phyloP scores from a whole-genome alignment of 2,329 filamentous ascomycete species.

The Diaporthe eres region DNA sequence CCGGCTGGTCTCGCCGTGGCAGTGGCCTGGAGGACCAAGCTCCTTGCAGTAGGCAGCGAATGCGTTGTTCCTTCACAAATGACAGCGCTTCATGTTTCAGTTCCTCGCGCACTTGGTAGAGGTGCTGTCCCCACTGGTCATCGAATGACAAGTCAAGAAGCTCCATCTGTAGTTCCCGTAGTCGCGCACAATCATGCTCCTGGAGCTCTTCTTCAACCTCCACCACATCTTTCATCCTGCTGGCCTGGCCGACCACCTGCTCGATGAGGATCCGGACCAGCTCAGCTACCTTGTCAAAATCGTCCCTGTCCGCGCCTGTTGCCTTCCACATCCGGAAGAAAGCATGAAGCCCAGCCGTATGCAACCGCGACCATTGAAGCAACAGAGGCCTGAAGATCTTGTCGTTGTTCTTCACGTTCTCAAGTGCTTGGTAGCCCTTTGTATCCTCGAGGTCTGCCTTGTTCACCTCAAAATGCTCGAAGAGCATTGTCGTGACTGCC shows the following conservation, averaged over 20 bases:
- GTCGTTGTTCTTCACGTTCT: conserved; percentile 84
- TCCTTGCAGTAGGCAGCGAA: conserved; percentile 88
- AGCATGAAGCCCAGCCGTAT: conserved; percentile 86
- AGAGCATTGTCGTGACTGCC: conserved; percentile 88
- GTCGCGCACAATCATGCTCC: conserved; percentile 82
- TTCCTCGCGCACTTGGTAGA: conserved; percentile 91
- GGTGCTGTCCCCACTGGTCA: conserved; percentile 92
- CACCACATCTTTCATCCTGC: conserved; percentile 84
- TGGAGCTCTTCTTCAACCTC: conserved; percentile 92
- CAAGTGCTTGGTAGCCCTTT: conserved; percentile 80
- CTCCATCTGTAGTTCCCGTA: conserved; percentile 94
- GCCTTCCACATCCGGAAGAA: conserved; percentile 96
- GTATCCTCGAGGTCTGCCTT: conserved; percentile 84
- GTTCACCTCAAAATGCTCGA: conserved; percentile 96
- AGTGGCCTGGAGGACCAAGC: conserved; percentile 82
- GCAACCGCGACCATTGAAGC: conserved; percentile 92
- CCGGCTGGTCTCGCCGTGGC: conserved; percentile 55
- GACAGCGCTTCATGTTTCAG: conserved; percentile 91
- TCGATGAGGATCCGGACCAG: conserved; percentile 91
- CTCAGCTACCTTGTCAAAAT: conserved; percentile 95
- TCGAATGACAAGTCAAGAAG: conserved; percentile 92
- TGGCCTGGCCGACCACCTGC: conserved; percentile 86
- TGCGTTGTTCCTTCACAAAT: conserved; percentile 97
- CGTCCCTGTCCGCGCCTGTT: conserved; percentile 85
- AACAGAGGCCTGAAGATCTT: conserved; percentile 88